Conservation (phyloP, 225 moss, liverwort and hornwort species). For the Physcomitrellopsis africana region DNA sequence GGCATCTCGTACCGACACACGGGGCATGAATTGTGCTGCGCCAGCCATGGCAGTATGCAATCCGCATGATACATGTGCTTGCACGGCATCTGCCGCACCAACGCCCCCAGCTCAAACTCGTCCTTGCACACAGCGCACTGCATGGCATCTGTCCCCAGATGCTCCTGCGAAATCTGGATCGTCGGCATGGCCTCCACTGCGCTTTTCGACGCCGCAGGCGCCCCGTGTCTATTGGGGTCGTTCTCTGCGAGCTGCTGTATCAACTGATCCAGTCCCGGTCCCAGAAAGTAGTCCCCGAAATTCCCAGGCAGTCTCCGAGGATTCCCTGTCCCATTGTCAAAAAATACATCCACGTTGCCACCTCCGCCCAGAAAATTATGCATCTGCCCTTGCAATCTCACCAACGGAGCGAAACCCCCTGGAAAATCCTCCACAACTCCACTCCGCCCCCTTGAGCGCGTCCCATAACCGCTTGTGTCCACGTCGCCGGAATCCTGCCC, state of each 20-base stretch:
- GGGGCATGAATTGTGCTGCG: slow-evolving; percentile 94
- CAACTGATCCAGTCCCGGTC: slow-evolving; percentile 95
- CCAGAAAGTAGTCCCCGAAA: slow-evolving; percentile 95
- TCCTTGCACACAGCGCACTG: slow-evolving; percentile 99
- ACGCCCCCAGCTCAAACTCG: slow-evolving; percentile 80
- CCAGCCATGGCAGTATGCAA: slow-evolving; percentile 95
- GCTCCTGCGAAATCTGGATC: slow-evolving; percentile 80
- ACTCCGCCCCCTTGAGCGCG: slow-evolving; percentile 25
- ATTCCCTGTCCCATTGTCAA: slow-evolving; percentile 90
- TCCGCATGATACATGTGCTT: slow-evolving; percentile 99
- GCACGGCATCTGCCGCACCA: slow-evolving; percentile 97
- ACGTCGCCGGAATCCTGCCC: slow-evolving; percentile 60
- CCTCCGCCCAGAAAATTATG: slow-evolving; percentile 85
- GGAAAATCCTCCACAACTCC: slow-evolving; percentile 36
- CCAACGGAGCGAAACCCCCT: slow-evolving; percentile 69
- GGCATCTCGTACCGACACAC: slow-evolving; percentile 99
- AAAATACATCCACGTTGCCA: slow-evolving; percentile 95
- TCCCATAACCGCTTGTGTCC: slow-evolving; percentile 46
- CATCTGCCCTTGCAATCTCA: slow-evolving; percentile 92
- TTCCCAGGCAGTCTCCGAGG: slow-evolving; percentile 88
- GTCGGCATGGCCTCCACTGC: slow-evolving; percentile 94
- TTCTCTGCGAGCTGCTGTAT: slow-evolving; percentile 99
- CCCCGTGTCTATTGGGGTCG: slow-evolving; percentile 88
- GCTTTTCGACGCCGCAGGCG: slow-evolving; percentile 86
- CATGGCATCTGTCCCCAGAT: slow-evolving; percentile 89